Evolutionary conservation across 495 filamentous ascomycete genomes (phyloP), one percentile per base, ranked within the genome.

Genomic region (Xylaria castorea): DNA sequence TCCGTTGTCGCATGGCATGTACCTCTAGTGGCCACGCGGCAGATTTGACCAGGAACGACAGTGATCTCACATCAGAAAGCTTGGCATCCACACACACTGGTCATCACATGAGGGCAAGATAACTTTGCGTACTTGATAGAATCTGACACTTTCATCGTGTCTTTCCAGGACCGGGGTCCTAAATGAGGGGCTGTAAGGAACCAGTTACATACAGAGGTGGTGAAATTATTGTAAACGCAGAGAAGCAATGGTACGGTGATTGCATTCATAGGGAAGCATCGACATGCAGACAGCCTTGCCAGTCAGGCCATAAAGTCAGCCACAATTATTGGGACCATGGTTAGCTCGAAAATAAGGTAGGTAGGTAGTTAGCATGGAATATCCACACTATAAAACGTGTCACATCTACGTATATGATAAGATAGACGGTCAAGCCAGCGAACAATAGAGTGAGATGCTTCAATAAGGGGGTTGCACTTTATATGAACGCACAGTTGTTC

Each of bases 51-150:
- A 8, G 16, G n/a, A 44, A 57, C 60, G 34, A 65, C 57, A 65
- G 38, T 20, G 36, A 64, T 71, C 48, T 62, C 30, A 71, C 60
- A 65, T 71, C 46, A 57, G 69, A 53, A 44, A 65, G 44, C 57
- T 71, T 62, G 60, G 69, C 69, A 51, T 34, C 22, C 36, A 46
- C 38, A 57, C 38, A 57, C 25, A 42, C 46, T 12, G 69, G 27
- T 40, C 22, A 64, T 57, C 48, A 46, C 48, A 71, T 65, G 58
- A 44, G 32, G 1, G 9, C 20, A 8, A 36, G 69, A 53, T 69
- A 55, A 71, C 60, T 71, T 40, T 65, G 36, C 48, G 36, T 65
- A 68, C n/a, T 55, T 48, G 58, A 64, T 30, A 46, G 44, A 65
- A 57, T 44, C 42, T 71, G 69, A 57, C n/a, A 58, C 25, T 57